Evolutionary conservation across 352 stramenopile genomes (phyloP).

Genomic region (Pythium myriotylum): DNA sequence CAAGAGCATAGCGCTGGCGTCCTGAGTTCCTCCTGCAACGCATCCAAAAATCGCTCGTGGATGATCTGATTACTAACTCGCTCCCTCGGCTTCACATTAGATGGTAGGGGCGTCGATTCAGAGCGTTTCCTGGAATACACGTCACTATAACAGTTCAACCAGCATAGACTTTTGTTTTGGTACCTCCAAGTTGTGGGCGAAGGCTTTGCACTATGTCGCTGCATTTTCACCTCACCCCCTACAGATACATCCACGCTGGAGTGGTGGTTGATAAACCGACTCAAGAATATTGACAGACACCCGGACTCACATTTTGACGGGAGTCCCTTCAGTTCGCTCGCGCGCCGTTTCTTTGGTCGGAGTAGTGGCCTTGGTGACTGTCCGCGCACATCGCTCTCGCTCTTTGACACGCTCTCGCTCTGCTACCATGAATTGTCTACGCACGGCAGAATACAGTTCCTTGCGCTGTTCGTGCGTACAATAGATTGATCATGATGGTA

Average conservation of each 20-base stretch:
- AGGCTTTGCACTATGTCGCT: slow-evolving; percentile 32
- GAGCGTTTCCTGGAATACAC: not conserved
- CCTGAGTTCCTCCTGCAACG: slow-evolving; percentile 48
- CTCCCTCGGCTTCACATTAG: slow-evolving; percentile 5
- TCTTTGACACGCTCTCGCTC: slow-evolving; percentile 38
- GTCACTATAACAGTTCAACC: no score
- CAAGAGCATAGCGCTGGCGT: slow-evolving; percentile 66
- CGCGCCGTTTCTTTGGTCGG: no score
- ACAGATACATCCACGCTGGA: slow-evolving; percentile 19
- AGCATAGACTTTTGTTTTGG: not conserved
- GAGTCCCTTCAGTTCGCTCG: no score
- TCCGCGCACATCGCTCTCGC: not conserved
- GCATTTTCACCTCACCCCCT: slow-evolving; percentile 8
- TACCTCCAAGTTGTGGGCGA: slow-evolving; percentile 63
- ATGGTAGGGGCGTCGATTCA: not conserved
- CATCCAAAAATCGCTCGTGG: slow-evolving; percentile 50
- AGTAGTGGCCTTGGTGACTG: not conserved
- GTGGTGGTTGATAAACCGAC: no score
- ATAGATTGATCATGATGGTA: not conserved
- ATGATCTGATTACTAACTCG: no score
- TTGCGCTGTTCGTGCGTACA: slow-evolving; percentile 28
- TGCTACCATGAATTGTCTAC: slow-evolving; percentile 62
- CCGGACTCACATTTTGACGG: no score
- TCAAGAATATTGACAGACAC: no score
- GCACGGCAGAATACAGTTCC: slow-evolving; percentile 51